Conservation (phyloP, 2,329 filamentous ascomycete genomes). For the Lecanicillium sp. region DNA sequence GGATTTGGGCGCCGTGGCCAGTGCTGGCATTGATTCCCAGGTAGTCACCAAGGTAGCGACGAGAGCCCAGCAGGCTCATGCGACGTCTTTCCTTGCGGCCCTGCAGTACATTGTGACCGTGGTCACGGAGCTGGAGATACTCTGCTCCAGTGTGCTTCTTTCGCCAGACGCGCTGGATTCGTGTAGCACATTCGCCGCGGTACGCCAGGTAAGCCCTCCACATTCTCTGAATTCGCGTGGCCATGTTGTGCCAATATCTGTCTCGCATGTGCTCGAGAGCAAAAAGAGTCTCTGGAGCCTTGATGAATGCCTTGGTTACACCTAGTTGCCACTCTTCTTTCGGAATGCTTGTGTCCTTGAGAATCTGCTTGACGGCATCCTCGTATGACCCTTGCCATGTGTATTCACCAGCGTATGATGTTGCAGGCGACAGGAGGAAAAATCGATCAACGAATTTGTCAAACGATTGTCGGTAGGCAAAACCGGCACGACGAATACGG, state of each 20-base stretch:
- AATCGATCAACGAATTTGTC: slow-evolving; percentile 98
- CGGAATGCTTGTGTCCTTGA: slow-evolving; percentile 94
- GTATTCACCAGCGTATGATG: slow-evolving; percentile 93
- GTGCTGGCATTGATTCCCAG: slow-evolving; percentile 74
- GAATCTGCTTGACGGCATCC: slow-evolving; percentile 80
- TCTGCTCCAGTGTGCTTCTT: slow-evolving; percentile 87
- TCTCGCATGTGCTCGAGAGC: slow-evolving; percentile 97
- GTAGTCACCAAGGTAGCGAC: slow-evolving; percentile 92
- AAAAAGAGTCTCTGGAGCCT: slow-evolving; percentile 93
- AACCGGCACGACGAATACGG: slow-evolving; percentile 89
- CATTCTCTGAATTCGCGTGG: slow-evolving; percentile 90
- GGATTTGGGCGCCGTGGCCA: slow-evolving; percentile 74
- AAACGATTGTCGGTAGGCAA: slow-evolving; percentile 93
- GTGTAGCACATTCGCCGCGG: slow-evolving; percentile 80
- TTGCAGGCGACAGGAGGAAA: slow-evolving; percentile 88
- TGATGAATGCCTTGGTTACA: slow-evolving; percentile 95
- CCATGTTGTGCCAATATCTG: slow-evolving; percentile 99
- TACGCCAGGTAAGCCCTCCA: slow-evolving; percentile 96
- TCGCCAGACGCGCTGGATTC: slow-evolving; percentile 93
- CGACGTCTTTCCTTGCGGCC: slow-evolving; percentile 85
- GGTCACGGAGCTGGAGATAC: slow-evolving; percentile 78
- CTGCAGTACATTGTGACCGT: slow-evolving; percentile 73
- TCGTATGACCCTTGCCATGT: slow-evolving; percentile 88
- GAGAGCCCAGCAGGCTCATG: slow-evolving; percentile 84
- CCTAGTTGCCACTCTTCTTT: slow-evolving; percentile 95